These are phyloP conservation scores for Hanseniaspora clermontiae DNA, from an alignment of 805 yeast species.

Conservation along the genomic window DNA sequence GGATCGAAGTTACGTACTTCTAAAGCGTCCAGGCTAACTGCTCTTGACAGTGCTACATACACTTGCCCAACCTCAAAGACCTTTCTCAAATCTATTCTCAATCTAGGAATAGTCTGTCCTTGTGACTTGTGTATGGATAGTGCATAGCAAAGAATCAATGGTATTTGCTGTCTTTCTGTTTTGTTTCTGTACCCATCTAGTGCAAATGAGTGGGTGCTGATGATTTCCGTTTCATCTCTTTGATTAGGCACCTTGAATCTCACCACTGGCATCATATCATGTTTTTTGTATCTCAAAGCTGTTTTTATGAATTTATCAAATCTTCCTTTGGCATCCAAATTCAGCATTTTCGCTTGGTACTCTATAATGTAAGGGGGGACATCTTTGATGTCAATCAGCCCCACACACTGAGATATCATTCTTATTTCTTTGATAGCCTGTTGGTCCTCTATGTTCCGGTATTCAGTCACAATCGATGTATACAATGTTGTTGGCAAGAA, in stretches of 20 bases:
- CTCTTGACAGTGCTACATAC: slow-evolving; percentile 72
- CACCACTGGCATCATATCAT: slow-evolving; percentile 24
- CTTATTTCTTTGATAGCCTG: slow-evolving; percentile 23
- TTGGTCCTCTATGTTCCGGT: slow-evolving; percentile 22
- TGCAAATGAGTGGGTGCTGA: slow-evolving; percentile 31
- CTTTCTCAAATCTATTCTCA: slow-evolving; percentile 52
- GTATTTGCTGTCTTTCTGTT: slow-evolving; percentile 43
- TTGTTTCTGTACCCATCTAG: slow-evolving; percentile 20
- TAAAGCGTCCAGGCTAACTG: slow-evolving; percentile 50
- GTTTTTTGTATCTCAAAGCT: slow-evolving; percentile 1
- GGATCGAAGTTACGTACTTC: slow-evolving; percentile 57
- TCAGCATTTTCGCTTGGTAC: slow-evolving; percentile 16
- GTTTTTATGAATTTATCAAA: slow-evolving; percentile 5
- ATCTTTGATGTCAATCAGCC: slow-evolving; percentile 16
- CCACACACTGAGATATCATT: slow-evolving; percentile 27
- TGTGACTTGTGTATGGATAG: slow-evolving; percentile 74
- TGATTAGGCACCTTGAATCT: slow-evolving; percentile 25
- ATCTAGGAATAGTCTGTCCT: slow-evolving; percentile 66
- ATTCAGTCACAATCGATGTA: slow-evolving; percentile 20
- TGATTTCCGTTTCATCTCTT: slow-evolving; percentile 25
- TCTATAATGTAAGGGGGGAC: slow-evolving; percentile 22
- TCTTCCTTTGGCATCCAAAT: slow-evolving; percentile 10
- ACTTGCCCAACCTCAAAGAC: slow-evolving; percentile 75
- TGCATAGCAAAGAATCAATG: slow-evolving; percentile 69
- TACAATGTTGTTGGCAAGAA: slow-evolving; percentile 26